Percentiles rank a stretch among this genome's conserved stretches.
phyloP scores from a whole-genome alignment of 1,139 yeast genomes.

The Yamadazyma kanchanaburiensis region DNA sequence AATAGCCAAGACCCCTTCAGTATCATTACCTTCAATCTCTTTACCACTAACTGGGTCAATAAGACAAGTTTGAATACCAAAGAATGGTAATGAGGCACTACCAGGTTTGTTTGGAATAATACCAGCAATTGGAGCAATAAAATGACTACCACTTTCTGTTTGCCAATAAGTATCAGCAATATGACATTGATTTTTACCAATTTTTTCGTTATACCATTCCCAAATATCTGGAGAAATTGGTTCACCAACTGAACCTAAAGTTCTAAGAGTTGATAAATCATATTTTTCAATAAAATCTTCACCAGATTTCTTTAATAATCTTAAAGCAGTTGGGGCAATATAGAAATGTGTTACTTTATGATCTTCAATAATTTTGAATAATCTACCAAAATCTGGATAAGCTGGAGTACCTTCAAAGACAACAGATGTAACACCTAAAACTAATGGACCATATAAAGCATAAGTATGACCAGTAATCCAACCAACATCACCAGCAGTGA shows the following conservation, averaged over 20 bases:
- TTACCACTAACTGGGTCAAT: constrained; percentile 90
- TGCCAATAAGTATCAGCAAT: constrained; percentile 98
- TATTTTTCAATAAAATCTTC: constrained; percentile 79
- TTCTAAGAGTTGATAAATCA: constrained; percentile 86
- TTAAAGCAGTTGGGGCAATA: constrained; percentile 97
- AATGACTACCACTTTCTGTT: constrained; percentile 96
- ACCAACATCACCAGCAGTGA: constrained; percentile 98
- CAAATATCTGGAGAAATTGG: constrained; percentile 97
- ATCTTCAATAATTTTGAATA: constrained; percentile 94
- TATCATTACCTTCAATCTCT: constrained; percentile 84
- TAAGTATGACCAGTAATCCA: constrained; percentile 99
- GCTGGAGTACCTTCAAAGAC: constrained; percentile 98
- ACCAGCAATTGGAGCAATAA: constrained; percentile 95
- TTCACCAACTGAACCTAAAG: constrained; percentile 97
- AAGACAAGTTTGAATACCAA: constrained; percentile 86
- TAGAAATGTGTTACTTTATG: constrained; percentile 95
- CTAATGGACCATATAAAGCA: constrained; percentile 90
- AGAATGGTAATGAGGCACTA: constrained; percentile 93
- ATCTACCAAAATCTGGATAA: constrained; percentile 93
- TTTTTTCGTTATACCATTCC: constrained; percentile 96
- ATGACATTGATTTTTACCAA: constrained; percentile 84
- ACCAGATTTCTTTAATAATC: constrained; percentile 93
- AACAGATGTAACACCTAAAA: constrained; percentile 84
- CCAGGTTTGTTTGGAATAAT: constrained; percentile 96
- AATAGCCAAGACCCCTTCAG: constrained; percentile 93